Percentiles rank a stretch among this genome's conserved stretches.
Conservation (phyloP, 1,284 basidiomycete species). For the Uromyces viciae-fabae region DNA sequence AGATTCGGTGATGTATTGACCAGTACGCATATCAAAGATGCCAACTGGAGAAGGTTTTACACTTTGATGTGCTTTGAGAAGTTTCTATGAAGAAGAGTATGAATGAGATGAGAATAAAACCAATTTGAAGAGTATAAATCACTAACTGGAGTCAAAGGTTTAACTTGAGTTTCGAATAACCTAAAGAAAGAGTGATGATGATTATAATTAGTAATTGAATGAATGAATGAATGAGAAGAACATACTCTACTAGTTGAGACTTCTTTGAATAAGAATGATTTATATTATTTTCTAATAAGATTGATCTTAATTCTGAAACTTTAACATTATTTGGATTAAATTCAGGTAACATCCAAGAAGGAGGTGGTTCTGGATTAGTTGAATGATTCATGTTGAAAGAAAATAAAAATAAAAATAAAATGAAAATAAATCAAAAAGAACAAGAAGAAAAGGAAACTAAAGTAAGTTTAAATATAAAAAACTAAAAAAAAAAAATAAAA, state of each 20-base stretch:
- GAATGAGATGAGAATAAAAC: background rate
- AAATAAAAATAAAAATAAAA: conserved; percentile 62
- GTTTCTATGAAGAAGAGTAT: conserved; percentile 47
- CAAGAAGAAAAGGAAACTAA: background rate
- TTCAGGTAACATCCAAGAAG: conserved; percentile 71
- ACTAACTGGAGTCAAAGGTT: conserved; percentile 51
- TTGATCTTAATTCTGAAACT: conserved; percentile 71
- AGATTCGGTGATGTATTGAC: conserved; percentile 13
- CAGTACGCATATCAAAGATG: conserved; percentile 33
- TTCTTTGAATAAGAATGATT: conserved; percentile 72
- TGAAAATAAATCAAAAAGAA: conserved; percentile 50
- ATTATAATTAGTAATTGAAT: conserved; percentile 51
- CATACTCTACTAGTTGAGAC: conserved; percentile 66
- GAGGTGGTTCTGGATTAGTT: conserved; percentile 37
- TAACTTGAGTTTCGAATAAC: conserved; percentile 49
- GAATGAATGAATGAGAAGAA: conserved; percentile 14
- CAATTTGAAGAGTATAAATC: background rate
- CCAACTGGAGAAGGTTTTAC: conserved; percentile 26
- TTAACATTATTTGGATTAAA: conserved; percentile 77
- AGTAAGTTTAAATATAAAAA: too few relatives aligned
- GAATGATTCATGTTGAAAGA: conserved; percentile 54
- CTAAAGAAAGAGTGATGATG: background rate
- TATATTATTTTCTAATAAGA: conserved; percentile 78
- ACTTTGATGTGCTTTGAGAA: conserved; percentile 28
- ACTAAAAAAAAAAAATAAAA: too few relatives aligned